Percentiles rank a stretch among this genome's conserved stretches.
These are phyloP conservation scores for Gossypium lobatum DNA, from an alignment of 441 rosid genomes.

Conservation along the genomic window DNA sequence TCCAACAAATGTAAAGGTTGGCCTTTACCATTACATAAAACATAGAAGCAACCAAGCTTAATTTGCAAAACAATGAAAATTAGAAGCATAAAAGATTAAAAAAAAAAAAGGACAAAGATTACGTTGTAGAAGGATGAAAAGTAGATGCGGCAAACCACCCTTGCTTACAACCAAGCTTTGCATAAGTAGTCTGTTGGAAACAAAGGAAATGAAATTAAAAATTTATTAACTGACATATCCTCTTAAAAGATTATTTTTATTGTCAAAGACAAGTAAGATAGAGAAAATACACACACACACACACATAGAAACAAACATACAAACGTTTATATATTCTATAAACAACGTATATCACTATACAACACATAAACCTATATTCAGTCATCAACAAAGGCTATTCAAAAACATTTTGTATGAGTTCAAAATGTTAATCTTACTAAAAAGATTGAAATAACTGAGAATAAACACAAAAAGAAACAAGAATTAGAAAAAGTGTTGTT, in stretches of 20 bases:
- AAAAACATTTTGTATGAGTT: background rate
- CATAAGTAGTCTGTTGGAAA: conserved; percentile 59
- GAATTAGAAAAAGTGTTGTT: background rate
- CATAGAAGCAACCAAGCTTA: conserved; percentile 23
- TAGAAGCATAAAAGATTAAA: conserved; percentile 32
- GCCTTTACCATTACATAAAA: background rate
- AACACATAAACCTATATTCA: too few species aligned
- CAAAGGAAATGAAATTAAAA: background rate
- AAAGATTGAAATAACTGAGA: background rate
- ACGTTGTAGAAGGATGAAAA: conserved; percentile 66
- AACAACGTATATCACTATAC: background rate
- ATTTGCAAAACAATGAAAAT: conserved; percentile 60
- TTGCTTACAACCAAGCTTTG: conserved; percentile 87
- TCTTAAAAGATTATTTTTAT: background rate
- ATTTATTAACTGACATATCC: background rate
- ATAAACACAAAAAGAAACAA: background rate
- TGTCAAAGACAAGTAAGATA: background rate
- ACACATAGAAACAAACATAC: background rate
- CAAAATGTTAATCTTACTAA: background rate
- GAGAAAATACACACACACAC: background rate
- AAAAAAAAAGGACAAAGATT: conserved; percentile 11
- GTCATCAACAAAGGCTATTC: background rate
- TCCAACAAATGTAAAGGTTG: too few species aligned
- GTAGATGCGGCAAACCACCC: conserved; percentile 85
- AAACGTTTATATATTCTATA: background rate